A percentile compares a stretch with the other conserved stretches of the same genome.
phyloP scores from a whole-genome alignment of 1,139 yeast species.

The Ogataea hybrid region DNA sequence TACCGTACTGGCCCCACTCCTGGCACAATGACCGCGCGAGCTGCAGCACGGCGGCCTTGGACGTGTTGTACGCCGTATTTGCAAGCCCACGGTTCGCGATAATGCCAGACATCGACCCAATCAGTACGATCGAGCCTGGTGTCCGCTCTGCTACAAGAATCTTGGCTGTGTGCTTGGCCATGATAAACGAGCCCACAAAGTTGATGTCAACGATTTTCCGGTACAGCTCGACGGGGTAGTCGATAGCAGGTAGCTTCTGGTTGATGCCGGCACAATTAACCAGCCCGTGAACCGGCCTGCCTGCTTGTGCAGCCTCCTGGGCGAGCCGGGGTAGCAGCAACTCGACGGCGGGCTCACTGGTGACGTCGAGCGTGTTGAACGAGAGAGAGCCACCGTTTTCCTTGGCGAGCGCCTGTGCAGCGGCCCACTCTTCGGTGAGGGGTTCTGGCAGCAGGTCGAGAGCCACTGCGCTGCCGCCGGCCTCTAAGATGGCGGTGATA shows the following conservation, averaged over 20 bases:
- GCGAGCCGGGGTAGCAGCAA: slow-evolving; percentile 7
- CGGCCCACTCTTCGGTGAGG: slow-evolving; percentile 12
- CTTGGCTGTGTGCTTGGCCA: slow-evolving; percentile 18
- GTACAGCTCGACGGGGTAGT: slow-evolving; percentile 14
- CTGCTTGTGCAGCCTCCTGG: slow-evolving; percentile 10
- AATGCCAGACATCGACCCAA: slow-evolving; percentile 18
- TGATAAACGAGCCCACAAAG: slow-evolving; percentile 15
- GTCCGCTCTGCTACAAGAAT: slow-evolving; percentile 9
- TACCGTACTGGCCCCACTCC: slow-evolving; percentile 20
- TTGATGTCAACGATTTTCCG: slow-evolving; percentile 14
- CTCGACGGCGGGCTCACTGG: slow-evolving; percentile 13
- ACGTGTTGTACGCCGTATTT: slow-evolving; percentile 18
- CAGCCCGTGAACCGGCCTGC: slow-evolving; percentile 13
- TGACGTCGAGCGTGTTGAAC: slow-evolving; percentile 14
- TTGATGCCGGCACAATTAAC: slow-evolving; percentile 18
- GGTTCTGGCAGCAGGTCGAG: slow-evolving; percentile 14
- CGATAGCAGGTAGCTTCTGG: slow-evolving; percentile 16
- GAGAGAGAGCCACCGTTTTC: slow-evolving; percentile 10
- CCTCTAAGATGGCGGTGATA: slow-evolving; percentile 13
- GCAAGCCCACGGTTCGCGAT: slow-evolving; percentile 18
- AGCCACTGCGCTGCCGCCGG: slow-evolving; percentile 14
- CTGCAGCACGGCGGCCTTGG: slow-evolving; percentile 18
- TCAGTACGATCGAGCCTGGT: slow-evolving; percentile 16
- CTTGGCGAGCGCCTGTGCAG: slow-evolving; percentile 11
- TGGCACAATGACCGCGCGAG: slow-evolving; percentile 16